Base-by-base conservation (phyloP, 805 yeast genomes). In the Kuraishia capsulata region DNA sequence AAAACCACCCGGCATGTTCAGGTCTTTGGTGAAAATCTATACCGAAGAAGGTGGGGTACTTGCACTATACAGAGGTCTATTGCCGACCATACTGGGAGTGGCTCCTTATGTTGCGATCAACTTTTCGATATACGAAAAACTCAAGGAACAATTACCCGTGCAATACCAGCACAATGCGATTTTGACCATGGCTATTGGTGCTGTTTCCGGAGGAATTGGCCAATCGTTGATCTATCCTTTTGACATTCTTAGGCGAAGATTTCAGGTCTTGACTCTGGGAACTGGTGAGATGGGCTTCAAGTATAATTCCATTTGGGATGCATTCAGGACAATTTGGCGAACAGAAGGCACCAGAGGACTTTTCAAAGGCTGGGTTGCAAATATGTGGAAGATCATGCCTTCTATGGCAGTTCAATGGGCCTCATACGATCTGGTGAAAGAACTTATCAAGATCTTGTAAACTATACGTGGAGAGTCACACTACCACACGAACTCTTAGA, bases 341-440 rank as follows among this genome's bases (percentile, higher is more conserved):
- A 61, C 67, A 17, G 97, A 90, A 57, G 97, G 97, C 1, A 63
- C 69, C 36, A 62, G 56, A 33, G 90, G 89, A 1, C 73, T 82
- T 29, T 82, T 80, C 61, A 80, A 75, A 50, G 90, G 90, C 0
- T 65, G 81, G 56, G 69, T 78, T 2, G 92, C 95, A 1, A 87
- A 87, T 53, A 66, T 86, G 55, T 80, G 84, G 67, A 90, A 89
- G 55, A 92, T 90, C 3, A 83, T 87, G 35, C 97, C 97, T 0
- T 79, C 92, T 11, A 90, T 92, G 89, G 97, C 97, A 3, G 87
- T 89, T 14, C 86, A 90, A 43, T 90, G 97, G 96, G 66, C 88
- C 48, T 77, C 84, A 44, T 81, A 77, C 56, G 97, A 94, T 47
- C 60, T 80, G 24, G 66, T 85, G 37, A 76, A 78, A 48, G 83